Evolutionary conservation across 75 land plant species (phyloP).

Genomic region (Pseudotsuga menziesii): DNA sequence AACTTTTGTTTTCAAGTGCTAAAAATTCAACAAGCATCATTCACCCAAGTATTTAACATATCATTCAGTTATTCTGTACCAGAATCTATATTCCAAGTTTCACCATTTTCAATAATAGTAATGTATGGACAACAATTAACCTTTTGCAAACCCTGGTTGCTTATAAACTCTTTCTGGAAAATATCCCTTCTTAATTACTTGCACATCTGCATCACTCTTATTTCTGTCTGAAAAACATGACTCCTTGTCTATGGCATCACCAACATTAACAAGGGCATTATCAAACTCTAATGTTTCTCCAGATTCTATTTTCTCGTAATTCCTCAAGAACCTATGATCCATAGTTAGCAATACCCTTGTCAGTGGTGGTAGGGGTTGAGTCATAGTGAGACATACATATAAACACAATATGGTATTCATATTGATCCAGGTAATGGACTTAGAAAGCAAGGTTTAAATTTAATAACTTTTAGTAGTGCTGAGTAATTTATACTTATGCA

Average conservation of each 20-base stretch:
- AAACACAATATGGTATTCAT: too few species aligned
- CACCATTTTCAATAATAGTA: neutral
- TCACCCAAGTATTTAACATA: too few species aligned
- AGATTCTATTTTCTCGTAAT: conserved; percentile 31
- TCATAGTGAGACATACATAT: too few species aligned
- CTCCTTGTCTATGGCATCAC: conserved; percentile 16
- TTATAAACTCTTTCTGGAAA: neutral
- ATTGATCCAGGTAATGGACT: too few species aligned
- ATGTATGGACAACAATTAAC: neutral
- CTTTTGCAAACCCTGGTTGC: neutral
- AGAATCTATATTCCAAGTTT: neutral
- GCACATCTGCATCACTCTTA: neutral
- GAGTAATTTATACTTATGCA: too few species aligned
- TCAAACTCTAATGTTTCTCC: conserved; percentile 42
- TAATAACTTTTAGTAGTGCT: too few species aligned
- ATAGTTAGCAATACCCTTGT: too few species aligned
- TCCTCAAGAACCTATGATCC: conserved; percentile 48
- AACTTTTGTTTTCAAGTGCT: neutral
- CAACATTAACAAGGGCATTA: conserved; percentile 49
- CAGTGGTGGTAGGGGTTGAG: too few species aligned
- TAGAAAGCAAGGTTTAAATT: too few species aligned
- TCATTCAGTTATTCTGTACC: neutral
- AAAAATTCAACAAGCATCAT: neutral
- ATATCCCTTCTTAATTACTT: neutral
- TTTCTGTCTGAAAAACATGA: neutral